phyloP scores from a whole-genome alignment of 2,329 filamentous ascomycete species.

The Pezicula carpinea region DNA sequence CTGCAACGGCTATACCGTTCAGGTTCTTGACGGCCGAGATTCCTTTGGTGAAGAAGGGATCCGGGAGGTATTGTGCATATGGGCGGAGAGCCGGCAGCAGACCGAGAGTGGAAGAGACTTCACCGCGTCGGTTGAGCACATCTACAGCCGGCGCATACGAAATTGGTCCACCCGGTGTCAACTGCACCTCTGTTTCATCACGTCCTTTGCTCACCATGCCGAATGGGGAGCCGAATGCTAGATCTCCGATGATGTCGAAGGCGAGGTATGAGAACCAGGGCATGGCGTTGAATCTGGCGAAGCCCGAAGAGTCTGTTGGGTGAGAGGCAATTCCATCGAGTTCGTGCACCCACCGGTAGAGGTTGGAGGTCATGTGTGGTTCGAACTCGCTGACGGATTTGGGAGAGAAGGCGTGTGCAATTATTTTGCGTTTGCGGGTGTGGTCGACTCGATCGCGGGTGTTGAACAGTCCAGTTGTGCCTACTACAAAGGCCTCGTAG shows the following conservation, averaged over 20 bases:
- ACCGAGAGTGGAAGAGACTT: conserved; percentile 75
- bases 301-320: too few species aligned
- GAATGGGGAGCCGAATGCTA: conserved; percentile 70
- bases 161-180: conserved; percentile 52
- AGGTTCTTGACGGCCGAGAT: conserved; percentile 70
- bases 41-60: conserved; percentile 72
- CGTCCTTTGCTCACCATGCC: conserved; percentile 73
- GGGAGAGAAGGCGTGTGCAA: conserved; percentile 77
- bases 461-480: conserved; percentile 79
- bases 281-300: conserved; percentile 64
- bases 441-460: conserved; percentile 78
- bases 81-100: conserved; percentile 69
- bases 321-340: conserved; percentile 66
- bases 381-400: conserved; percentile 80
- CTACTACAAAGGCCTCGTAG: conserved; percentile 86
- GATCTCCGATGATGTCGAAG: conserved; percentile 43
- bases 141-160: conserved; percentile 73
- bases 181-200: conserved; percentile 69
- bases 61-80: conserved; percentile 72
- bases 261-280: conserved; percentile 70
- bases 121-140: conserved; percentile 81
- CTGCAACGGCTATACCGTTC: conserved; percentile 79
- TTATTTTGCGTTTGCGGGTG: conserved; percentile 79
- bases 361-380: conserved; percentile 77
- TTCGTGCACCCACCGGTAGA: conserved; percentile 65